Evolutionary conservation across 768 basidiomycete species (phyloP), one percentile per base, ranked within the genome.

Genomic region (Amanita jacksonii): DNA sequence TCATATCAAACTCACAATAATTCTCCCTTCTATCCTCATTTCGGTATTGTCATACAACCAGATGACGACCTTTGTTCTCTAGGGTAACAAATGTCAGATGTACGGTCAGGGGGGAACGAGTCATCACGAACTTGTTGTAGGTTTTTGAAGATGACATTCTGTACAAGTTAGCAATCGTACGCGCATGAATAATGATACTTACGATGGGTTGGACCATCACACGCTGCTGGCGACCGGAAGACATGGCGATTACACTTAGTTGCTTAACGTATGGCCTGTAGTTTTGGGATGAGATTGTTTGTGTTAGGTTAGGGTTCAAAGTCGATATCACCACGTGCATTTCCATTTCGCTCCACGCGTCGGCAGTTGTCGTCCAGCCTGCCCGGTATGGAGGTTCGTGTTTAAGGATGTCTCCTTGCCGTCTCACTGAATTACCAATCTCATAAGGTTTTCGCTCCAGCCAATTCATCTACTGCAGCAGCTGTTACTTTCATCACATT

Each of bases 201-300:
- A 94, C 93, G 81, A 96, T 96, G 80, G 92, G 92, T 67, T 97
- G 94, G 49, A 97, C 94, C 90, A 97, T 91, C 74, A 97, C 93
- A 60, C 91, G 86, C 60, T 91, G 85, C 61, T 90, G 88, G 57
- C 91, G 85, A 56, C 78, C 80, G 25, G 33, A 33, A 22, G 87
- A 90, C 92, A 97, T 97, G 62, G 57, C 79, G 56, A 38, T 8
- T 25, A 15, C 3, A 12, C 24, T 25, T 18, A 44, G 38, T 39
- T 24, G 45, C 48, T 45, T 45, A 41, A 27, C 38, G 40, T 31
- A 44, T 39, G 42, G 12, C 46, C 41, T 43, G 43, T 47, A 44
- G 36, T n/a, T n/a, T n/a, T n/a, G n/a, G 36, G 51, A 50, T 37
- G 38, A 41, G 39, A 25, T 47, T 51, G 53, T 32, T 24, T 36